Conservation (phyloP, 805 yeast species). For the Starmerella bombicola region DNA sequence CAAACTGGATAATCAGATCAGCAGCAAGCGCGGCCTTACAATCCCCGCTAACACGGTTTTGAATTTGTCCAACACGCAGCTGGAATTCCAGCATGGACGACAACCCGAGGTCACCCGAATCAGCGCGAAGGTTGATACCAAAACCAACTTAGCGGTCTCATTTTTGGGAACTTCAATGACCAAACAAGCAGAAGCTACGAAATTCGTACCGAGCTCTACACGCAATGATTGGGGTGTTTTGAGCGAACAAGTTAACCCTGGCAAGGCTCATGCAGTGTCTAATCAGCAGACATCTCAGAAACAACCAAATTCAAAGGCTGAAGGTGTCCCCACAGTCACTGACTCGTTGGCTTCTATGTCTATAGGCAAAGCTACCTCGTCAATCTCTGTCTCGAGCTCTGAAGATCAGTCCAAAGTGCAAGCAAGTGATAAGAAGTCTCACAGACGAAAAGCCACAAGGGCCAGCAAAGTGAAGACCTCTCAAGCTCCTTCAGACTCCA, state of each 20-base stretch:
- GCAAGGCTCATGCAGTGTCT: slow-evolving; percentile 11
- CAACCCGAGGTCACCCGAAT: slow-evolving; percentile 26
- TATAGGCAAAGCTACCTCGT: neutral
- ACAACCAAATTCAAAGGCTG: slow-evolving; percentile 23
- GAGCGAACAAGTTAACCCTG: neutral
- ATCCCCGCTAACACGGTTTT: slow-evolving; percentile 71
- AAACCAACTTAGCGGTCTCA: neutral
- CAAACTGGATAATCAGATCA: slow-evolving; percentile 62
- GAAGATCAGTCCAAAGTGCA: neutral
- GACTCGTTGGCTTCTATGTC: neutral
- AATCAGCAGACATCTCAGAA: too few relatives aligned
- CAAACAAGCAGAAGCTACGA: neutral
- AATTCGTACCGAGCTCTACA: neutral
- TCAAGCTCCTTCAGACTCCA: too few relatives aligned
- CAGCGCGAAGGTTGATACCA: slow-evolving; percentile 9
- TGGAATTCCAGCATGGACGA: slow-evolving; percentile 57
- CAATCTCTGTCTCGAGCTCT: neutral
- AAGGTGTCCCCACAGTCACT: slow-evolving; percentile 13
- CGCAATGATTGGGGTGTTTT: neutral
- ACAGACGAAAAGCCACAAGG: neutral
- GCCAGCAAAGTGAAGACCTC: neutral
- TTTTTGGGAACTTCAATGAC: neutral
- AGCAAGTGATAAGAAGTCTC: neutral
- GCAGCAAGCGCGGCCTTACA: slow-evolving; percentile 68
- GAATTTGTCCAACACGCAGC: slow-evolving; percentile 63